A percentile compares a stretch with the other conserved stretches of the same genome.
These are phyloP conservation scores for Gynandropsis gynandra DNA, from an alignment of 345 rosid genomes.

Conservation along the genomic window DNA sequence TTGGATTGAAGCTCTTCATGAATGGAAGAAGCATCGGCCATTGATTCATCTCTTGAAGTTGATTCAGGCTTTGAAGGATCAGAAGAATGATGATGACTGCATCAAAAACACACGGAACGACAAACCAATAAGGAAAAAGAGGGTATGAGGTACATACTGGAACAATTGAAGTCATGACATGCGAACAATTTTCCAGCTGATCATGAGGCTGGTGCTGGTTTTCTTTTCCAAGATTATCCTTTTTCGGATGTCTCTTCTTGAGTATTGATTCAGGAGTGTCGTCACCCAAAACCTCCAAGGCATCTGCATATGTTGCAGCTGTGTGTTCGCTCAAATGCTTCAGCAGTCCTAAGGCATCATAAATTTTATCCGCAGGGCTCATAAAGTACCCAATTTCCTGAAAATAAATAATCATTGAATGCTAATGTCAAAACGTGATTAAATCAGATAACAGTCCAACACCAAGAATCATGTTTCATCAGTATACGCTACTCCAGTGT, in stretches of 20 bases:
- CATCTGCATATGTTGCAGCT: constrained; percentile 86
- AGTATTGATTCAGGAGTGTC: constrained; percentile 56
- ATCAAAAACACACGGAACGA: no score
- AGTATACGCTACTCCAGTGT: constrained; percentile 67
- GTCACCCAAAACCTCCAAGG: constrained; percentile 75
- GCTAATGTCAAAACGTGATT: constrained; percentile 2
- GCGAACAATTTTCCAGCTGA: constrained; percentile 34
- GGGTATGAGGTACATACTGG: constrained; percentile 25
- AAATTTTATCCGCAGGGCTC: constrained; percentile 88
- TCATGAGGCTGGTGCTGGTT: constrained; percentile 24
- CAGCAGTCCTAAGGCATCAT: constrained; percentile 87
- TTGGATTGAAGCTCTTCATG: constrained; percentile 40
- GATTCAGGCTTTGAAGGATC: no score
- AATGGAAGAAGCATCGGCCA: no score
- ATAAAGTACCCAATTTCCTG: constrained; percentile 86
- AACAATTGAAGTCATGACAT: constrained; percentile 40
- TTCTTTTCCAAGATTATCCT: constrained; percentile 38
- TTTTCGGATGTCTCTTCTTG: constrained; percentile 34
- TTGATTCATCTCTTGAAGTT: constrained; percentile 27
- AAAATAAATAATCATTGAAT: constrained; percentile 18
- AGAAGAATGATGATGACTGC: no score
- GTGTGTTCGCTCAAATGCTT: constrained; percentile 81
- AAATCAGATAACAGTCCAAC: constrained; percentile 6
- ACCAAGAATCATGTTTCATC: constrained; percentile 13
- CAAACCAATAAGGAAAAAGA: constrained; percentile 7